Base-by-base conservation (phyloP, 345 rosid genomes). In the Raphanus raphanistrum region DNA sequence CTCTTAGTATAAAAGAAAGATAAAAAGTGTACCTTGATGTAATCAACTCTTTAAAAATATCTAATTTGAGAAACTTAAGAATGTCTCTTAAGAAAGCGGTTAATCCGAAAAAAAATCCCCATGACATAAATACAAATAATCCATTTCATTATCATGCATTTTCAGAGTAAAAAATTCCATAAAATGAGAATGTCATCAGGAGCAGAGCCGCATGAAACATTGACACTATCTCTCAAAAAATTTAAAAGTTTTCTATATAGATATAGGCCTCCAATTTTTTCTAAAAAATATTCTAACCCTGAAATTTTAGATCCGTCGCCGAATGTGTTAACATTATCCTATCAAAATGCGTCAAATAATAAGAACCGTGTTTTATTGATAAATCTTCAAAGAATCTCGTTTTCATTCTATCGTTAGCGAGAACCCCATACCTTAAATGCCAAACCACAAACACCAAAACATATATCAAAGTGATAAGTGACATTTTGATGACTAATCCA, bases 361-460 rank as follows among this genome's bases (percentile, higher is more conserved):
- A 38, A 38, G 45, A 38, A 38, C 45, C 9, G 10, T 38, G 21
- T 0, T 59, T 55, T 27, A 11, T 26, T 11, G 15, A 59, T 4
- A 59, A 59, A 27, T 4, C 62, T 28, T 60, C n/a, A 0, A 5
- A 28, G 11, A 60, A 3, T 0, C 16, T 28, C 9, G 64, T 12
- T 17, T 60, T 28, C 12, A 28, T 27, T 60, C 64, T 27, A 27
- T 27, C 29, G 64, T 13, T 28, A 28, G 64, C 17, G 17, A 17
- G 16, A 60, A 60, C 64, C 17, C 8, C 16, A 28, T 26, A 59
- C 63, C 15, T 59, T 27, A 5, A 58, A 28, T 27, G 15, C 63
- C 63, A 59, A 27, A 59, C 63, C 63, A 59, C 32, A 27, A 11
- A 27, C 63, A 59, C 63, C 33, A 59, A 59, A 59, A 27, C 62